These are phyloP conservation scores for Zoysia japonica DNA, from an alignment of 176 grass and related monocot species.

Conservation along the genomic window DNA sequence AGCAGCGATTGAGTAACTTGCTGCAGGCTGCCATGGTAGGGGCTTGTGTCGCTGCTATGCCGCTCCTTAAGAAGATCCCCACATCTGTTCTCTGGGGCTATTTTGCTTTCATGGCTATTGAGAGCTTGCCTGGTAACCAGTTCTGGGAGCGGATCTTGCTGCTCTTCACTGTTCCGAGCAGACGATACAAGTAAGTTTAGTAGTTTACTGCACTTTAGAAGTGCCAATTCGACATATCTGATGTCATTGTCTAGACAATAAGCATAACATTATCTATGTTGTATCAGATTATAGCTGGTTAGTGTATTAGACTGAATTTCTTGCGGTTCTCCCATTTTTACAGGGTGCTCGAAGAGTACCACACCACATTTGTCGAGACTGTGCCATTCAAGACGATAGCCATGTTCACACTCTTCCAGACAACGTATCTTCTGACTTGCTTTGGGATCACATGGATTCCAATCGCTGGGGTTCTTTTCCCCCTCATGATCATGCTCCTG, in stretches of 20 bases:
- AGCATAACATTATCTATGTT: slow-evolving; percentile 1
- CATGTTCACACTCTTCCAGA: slow-evolving; percentile 92
- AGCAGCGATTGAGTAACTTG: slow-evolving; percentile 90
- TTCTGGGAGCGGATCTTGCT: slow-evolving; percentile 98
- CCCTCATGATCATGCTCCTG: slow-evolving; percentile 98
- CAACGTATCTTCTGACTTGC: slow-evolving; percentile 71
- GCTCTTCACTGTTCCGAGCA: slow-evolving; percentile 87
- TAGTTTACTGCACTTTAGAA: slow-evolving; percentile 7
- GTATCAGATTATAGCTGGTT: background rate
- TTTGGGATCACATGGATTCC: slow-evolving; percentile 99
- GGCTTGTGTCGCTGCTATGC: slow-evolving; percentile 83
- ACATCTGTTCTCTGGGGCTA: slow-evolving; percentile 99
- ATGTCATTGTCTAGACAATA: background rate
- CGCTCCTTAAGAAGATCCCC: slow-evolving; percentile 86
- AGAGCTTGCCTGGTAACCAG: slow-evolving; percentile 94
- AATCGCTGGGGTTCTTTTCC: slow-evolving; percentile 94
- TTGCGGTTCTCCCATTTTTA: slow-evolving; percentile 35
- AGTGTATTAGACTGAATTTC: background rate
- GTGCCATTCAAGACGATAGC: slow-evolving; percentile 97
- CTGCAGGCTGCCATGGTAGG: slow-evolving; percentile 82
- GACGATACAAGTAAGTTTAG: slow-evolving; percentile 88
- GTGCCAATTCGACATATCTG: background rate
- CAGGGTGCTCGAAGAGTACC: slow-evolving; percentile 95
- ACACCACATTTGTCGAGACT: slow-evolving; percentile 91
- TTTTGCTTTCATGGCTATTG: slow-evolving; percentile 99